Base-by-base conservation (phyloP, 352 stramenopile genomes). In the Phytophthora colocasiae region DNA sequence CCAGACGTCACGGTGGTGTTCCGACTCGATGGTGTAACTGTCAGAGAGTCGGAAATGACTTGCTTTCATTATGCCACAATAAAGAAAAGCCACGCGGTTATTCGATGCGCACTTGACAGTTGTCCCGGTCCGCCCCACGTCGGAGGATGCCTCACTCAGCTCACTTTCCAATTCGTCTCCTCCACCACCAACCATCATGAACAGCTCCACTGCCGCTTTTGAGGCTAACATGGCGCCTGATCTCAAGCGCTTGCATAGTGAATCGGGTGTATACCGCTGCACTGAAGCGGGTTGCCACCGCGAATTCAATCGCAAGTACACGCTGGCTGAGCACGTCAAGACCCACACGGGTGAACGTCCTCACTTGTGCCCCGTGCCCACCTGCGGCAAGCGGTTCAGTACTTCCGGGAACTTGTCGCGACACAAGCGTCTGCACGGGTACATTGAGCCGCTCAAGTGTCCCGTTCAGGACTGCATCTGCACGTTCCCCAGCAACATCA, bases 301-400 rank as follows among this genome's bases (percentile, higher is more conserved):
- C 54, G 69, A 78, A 50, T 88, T 88, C 66, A 81, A 84, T 60
- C 79, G 79, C 74, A 84, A 79, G 26, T 86, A 84, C 55, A 89
- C 80, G 38, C 81, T 89, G 58, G 85, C 65, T 6, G 80, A 89
- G 57, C 82, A 91, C 66, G 75, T 80, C 55, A 89, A 89, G 69
- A 91, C 80, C 22, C 82, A 91, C 75, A 89, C 82, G 39, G 82
- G 80, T 24, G 75, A 83, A 31, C 71, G 67, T 12, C 75, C 75
- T n/a, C 67, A 83, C 34, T 9, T 73, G 29, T 83, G 75, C 52
- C 61, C 60, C 8, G 68, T 65, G 4, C 61, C 38, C 15, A 57
- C 40, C 9, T 83, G 75, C 40, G 73, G 61, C 26, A 83, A 83
- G 62, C 73, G 75, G 45, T 83, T 83, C 56, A 83, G 56, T 32